Conservation (phyloP, 2,329 filamentous ascomycete genomes). For the Exophiala sp. region DNA sequence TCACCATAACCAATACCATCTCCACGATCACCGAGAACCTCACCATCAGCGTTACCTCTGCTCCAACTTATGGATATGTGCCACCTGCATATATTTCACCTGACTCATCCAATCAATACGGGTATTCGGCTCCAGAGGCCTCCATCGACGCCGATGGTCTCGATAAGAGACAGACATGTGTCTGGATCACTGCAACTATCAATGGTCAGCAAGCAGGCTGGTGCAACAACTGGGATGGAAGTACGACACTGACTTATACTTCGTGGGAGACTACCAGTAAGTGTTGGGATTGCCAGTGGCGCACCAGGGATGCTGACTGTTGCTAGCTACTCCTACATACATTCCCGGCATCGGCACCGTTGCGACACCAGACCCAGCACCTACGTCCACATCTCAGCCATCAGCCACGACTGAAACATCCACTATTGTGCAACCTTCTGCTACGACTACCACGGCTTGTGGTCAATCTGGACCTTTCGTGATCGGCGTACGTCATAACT, state of each 20-base stretch:
- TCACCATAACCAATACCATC: slow-evolving; percentile 4
- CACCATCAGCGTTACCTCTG: slow-evolving; percentile 2
- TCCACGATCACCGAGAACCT: slow-evolving; percentile 8
- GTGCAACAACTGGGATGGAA: slow-evolving; percentile 29
- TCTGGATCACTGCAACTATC: slow-evolving; percentile 26
- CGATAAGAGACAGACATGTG: slow-evolving; percentile 28
- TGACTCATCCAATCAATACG: background rate
- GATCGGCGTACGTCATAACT: slow-evolving; percentile 15
- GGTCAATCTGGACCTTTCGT: slow-evolving; percentile 22
- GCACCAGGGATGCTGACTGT: background rate
- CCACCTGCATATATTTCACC: background rate
- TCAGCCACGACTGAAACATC: slow-evolving; percentile 7
- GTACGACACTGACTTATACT: slow-evolving; percentile 18
- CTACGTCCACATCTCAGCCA: background rate
- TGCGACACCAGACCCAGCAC: background rate
- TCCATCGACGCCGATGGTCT: background rate
- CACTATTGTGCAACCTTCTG: slow-evolving; percentile 2
- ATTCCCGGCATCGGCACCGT: slow-evolving; percentile 17
- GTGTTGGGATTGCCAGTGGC: background rate
- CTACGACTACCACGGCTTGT: slow-evolving; percentile 15
- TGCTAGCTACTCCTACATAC: slow-evolving; percentile 7
- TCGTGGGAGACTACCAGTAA: slow-evolving; percentile 26
- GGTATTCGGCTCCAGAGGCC: slow-evolving; percentile 1
- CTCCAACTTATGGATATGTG: slow-evolving; percentile 2
- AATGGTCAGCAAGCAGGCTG: slow-evolving; percentile 22